Conservation (phyloP, 2,329 filamentous ascomycete genomes). For the Pseudopithomyces maydicus region DNA sequence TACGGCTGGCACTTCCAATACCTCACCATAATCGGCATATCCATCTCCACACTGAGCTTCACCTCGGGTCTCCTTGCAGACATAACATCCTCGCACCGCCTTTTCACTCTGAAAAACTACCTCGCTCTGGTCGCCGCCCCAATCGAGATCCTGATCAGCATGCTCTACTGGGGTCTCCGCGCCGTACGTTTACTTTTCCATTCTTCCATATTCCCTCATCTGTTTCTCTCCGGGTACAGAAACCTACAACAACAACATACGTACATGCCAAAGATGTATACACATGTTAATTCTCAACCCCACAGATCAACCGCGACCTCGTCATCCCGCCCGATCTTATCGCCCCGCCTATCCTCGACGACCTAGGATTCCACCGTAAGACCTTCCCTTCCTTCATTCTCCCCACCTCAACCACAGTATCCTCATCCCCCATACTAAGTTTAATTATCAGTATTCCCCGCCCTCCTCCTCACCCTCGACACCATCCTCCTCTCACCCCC, state of each 20-base stretch:
- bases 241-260: too few relatives aligned
- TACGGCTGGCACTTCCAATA: conserved; percentile 75
- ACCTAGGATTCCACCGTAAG: conserved; percentile 45
- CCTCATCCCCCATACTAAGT: not conserved
- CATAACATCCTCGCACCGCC: conserved; percentile 59
- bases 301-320: conserved; percentile 8
- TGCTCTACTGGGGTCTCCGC: conserved; percentile 74
- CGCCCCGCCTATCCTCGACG: conserved; percentile 53
- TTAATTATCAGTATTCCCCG: conserved; percentile 57
- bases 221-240: too few relatives aligned
- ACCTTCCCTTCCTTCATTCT: not conserved
- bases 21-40: conserved; percentile 74
- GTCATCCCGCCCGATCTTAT: conserved; percentile 26
- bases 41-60: conserved; percentile 66
- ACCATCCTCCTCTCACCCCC: conserved; percentile 70
- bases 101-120: conserved; percentile 71
- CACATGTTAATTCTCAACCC: conserved; percentile 22
- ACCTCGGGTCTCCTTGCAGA: conserved; percentile 67
- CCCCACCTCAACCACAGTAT: not conserved
- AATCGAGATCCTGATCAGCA: conserved; percentile 71
- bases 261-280: too few relatives aligned
- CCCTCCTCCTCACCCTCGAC: conserved; percentile 68
- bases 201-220: not conserved
- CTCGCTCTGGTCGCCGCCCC: conserved; percentile 70
- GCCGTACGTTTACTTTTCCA: conserved; percentile 33